Evolutionary conservation across 2,329 filamentous ascomycete species (phyloP).

Genomic region (Diplodia scrobiculata): DNA sequence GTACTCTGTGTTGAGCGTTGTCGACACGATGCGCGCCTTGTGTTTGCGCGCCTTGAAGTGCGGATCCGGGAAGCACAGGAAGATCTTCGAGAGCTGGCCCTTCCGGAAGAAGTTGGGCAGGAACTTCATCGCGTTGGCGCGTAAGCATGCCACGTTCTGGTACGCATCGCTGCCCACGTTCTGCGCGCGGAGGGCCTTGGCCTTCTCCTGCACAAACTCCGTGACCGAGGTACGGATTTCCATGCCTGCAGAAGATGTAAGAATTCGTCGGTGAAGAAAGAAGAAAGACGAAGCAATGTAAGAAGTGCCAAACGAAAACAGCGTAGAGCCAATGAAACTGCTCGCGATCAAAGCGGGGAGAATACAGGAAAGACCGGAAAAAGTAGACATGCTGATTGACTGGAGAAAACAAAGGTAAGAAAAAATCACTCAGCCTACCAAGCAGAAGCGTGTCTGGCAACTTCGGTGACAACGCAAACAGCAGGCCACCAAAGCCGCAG

Average conservation of each 20-base stretch:
- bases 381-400: not conserved
- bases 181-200: conserved; percentile 75
- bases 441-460: conserved; percentile 81
- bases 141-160: conserved; percentile 84
- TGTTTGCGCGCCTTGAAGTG: conserved; percentile 98
- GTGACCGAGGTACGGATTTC: conserved; percentile 91
- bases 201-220: conserved; percentile 85
- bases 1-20: conserved; percentile 88
- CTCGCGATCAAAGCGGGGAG: not conserved
- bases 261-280: not conserved
- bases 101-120: conserved; percentile 94
- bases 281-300: conserved; percentile 8
- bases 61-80: conserved; percentile 97
- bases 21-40: conserved; percentile 91
- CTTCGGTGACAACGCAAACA: conserved; percentile 79
- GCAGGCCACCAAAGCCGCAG: conserved; percentile 89
- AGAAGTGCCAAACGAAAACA: not conserved
- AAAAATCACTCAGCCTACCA: conserved; percentile 55
- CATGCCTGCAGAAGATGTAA: conserved; percentile 61
- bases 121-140: conserved; percentile 98
- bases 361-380: not conserved
- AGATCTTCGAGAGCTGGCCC: conserved; percentile 82
- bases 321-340: not conserved
- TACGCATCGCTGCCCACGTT: conserved; percentile 59
- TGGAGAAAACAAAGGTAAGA: conserved; percentile 1